A percentile compares a stretch with the other conserved stretches of the same genome.
These are phyloP conservation scores for Xanthoconium separans DNA, from an alignment of 1,284 basidiomycete species.

Conservation along the genomic window DNA sequence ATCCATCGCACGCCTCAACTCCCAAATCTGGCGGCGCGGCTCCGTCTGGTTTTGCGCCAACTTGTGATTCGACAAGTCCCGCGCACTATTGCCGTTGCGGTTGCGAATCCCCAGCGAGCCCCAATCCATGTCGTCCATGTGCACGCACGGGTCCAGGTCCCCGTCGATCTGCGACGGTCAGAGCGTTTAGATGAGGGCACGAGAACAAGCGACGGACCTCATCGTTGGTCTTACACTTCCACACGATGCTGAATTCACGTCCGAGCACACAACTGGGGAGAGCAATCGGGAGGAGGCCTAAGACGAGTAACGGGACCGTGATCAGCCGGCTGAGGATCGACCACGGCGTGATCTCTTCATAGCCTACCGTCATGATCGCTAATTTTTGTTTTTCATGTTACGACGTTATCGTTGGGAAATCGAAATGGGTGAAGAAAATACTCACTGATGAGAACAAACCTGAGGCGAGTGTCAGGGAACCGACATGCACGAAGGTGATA, in stretches of 20 bases:
- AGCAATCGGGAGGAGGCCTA: constrained; percentile 83
- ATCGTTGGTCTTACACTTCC: constrained; percentile 72
- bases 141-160: not conserved
- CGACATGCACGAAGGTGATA: not conserved
- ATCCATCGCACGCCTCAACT: constrained; percentile 52
- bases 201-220: constrained; percentile 33
- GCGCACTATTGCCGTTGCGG: constrained; percentile 2
- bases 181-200: not conserved
- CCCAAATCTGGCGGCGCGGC: constrained; percentile 58
- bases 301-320: constrained; percentile 81
- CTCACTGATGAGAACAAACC: constrained; percentile 51
- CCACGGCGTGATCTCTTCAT: constrained; percentile 84
- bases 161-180: constrained; percentile 6
- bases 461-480: not conserved
- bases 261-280: constrained; percentile 87
- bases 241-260: constrained; percentile 83
- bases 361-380: constrained; percentile 86
- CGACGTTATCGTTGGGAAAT: not conserved
- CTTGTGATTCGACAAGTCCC: constrained; percentile 53
- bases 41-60: constrained; percentile 63
- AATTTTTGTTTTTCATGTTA: not conserved
- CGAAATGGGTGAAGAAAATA: constrained; percentile 19
- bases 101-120: constrained; percentile 13
- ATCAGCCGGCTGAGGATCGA: constrained; percentile 81
- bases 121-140: not conserved